Conservation (phyloP, 306 rosid species). For the Lathyrus sativus region DNA sequence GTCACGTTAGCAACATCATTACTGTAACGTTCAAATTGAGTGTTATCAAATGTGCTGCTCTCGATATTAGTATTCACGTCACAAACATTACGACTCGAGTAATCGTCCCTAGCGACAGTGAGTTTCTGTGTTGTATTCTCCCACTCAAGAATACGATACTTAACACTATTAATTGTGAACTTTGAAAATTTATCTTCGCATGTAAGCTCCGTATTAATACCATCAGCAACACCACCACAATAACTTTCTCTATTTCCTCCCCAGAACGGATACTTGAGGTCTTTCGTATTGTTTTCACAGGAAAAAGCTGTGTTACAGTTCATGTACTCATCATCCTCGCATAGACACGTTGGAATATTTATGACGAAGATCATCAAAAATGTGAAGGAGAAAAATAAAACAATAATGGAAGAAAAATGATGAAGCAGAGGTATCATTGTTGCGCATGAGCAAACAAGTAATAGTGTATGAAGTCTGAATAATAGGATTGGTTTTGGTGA, state of each 20-base stretch:
- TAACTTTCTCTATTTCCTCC: constrained; percentile 3
- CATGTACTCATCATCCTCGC: not conserved
- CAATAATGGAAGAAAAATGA: not conserved
- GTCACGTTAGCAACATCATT: not conserved
- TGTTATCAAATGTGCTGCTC: constrained; percentile 23
- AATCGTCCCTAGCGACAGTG: constrained; percentile 42
- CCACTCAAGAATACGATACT: constrained; percentile 36
- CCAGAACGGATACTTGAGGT: constrained; percentile 43
- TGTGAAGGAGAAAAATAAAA: not conserved
- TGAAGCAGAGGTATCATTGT: constrained; percentile 18
- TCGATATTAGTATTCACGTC: not conserved
- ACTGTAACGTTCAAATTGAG: not conserved
- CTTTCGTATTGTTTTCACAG: not conserved
- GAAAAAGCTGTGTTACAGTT: constrained; percentile 17
- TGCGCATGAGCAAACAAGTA: not conserved
- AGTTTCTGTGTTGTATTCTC: not conserved
- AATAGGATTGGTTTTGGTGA: not conserved
- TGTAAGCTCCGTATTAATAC: not conserved
- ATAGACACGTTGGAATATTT: constrained; percentile 4
- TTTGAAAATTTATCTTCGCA: not conserved
- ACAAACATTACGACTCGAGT: not conserved
- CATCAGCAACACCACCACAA: constrained; percentile 32
- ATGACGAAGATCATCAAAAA: constrained; percentile 32
- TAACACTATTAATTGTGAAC: not conserved
- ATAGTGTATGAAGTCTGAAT: not conserved